Evolutionary conservation across 805 yeast species (phyloP).

Genomic region (Starmerella lactis-condensi): DNA sequence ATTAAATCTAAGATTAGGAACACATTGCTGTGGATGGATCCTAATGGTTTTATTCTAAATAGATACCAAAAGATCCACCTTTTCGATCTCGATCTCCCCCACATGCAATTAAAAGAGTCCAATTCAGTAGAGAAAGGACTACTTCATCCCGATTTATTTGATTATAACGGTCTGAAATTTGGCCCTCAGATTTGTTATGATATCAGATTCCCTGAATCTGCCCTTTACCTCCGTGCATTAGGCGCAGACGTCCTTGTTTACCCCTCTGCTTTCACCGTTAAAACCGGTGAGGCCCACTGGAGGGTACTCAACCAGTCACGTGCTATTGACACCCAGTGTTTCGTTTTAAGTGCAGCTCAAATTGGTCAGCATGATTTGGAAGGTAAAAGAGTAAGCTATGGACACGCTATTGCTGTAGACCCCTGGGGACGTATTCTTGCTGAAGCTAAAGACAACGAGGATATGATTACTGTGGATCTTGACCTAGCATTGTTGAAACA

Average conservation of each 20-base stretch:
- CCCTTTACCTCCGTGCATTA: conserved; percentile 38
- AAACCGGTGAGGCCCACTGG: conserved; percentile 90
- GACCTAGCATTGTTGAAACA: conserved; percentile 38
- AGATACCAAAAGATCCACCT: conserved; percentile 73
- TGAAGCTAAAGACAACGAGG: conserved; percentile 64
- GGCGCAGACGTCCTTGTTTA: conserved; percentile 67
- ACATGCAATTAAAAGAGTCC: conserved; percentile 70
- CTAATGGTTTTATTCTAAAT: conserved; percentile 44
- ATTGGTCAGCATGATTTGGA: conserved; percentile 52
- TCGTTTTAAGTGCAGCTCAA: conserved; percentile 78
- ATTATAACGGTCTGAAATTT: conserved; percentile 67
- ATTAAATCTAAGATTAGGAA: conserved; percentile 49
- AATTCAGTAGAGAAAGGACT: conserved; percentile 69
- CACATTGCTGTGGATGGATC: conserved; percentile 50
- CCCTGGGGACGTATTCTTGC: conserved; percentile 77
- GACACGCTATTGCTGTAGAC: conserved; percentile 70
- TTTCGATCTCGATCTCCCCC: conserved; percentile 65
- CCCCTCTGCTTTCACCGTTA: conserved; percentile 85
- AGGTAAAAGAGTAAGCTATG: conserved; percentile 63
- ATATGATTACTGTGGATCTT: conserved; percentile 57
- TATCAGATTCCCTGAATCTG: conserved; percentile 61
- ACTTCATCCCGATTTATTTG: conserved; percentile 44
- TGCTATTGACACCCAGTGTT: conserved; percentile 77
- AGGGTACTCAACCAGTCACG: conserved; percentile 57
- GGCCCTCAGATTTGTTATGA: conserved; percentile 66